Conservation (phyloP, 1,284 basidiomycete genomes). For the Takashimella koratensis region DNA sequence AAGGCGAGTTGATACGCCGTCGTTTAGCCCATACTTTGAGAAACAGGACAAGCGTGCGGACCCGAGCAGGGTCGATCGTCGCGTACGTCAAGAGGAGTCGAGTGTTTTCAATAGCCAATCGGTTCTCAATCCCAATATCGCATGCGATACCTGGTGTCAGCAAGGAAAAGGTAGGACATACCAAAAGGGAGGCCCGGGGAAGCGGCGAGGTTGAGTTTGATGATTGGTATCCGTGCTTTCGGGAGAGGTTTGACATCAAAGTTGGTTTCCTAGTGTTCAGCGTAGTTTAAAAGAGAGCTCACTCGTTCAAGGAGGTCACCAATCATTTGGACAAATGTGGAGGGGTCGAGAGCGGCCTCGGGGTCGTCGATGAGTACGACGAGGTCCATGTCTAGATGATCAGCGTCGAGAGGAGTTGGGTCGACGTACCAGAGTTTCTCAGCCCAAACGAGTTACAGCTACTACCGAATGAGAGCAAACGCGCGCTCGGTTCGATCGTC, state of each 20-base stretch:
- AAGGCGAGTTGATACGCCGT: constrained; percentile 96
- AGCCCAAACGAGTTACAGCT: constrained; percentile 92
- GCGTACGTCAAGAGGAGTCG: constrained; percentile 94
- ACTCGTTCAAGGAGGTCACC: constrained; percentile 90
- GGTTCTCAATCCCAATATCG: constrained; percentile 98
- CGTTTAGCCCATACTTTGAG: constrained; percentile 99
- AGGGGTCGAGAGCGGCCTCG: constrained; percentile 61
- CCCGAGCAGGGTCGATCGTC: constrained; percentile 89
- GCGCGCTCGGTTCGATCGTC: constrained; percentile 87
- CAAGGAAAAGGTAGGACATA: constrained; percentile 10
- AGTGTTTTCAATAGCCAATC: constrained; percentile 94
- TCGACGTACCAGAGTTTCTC: constrained; percentile 76
- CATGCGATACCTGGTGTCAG: constrained; percentile 63
- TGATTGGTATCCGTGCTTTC: constrained; percentile 96
- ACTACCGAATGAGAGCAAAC: constrained; percentile 88
- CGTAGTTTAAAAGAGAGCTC: constrained; percentile 46
- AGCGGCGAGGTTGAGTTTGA: constrained; percentile 89
- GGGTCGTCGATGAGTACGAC: constrained; percentile 90
- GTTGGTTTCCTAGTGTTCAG: constrained; percentile 88
- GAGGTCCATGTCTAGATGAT: constrained; percentile 84
- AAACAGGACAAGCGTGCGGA: constrained; percentile 92
- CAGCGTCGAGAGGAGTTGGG: constrained; percentile 1
- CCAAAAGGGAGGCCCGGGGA: constrained; percentile 83
- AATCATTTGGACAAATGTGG: constrained; percentile 90
- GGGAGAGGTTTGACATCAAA: constrained; percentile 91